Evolutionary conservation across 2,329 filamentous ascomycete species (phyloP).

Genomic region (Domatiomyces globalis): DNA sequence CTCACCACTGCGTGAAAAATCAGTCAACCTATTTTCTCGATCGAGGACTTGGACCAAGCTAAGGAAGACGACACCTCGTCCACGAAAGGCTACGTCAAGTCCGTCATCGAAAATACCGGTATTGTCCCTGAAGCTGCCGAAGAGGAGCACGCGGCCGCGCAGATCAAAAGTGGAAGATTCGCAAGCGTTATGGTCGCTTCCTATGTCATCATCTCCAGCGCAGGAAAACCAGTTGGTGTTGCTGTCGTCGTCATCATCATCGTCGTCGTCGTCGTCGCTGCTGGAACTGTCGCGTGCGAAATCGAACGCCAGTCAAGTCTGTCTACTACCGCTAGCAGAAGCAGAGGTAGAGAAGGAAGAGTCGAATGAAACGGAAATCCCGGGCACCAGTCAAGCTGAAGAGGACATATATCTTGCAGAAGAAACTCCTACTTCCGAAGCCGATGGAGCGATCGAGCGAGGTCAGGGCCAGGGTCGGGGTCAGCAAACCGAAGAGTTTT

Average conservation of each 20-base stretch:
- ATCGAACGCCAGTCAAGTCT: not conserved
- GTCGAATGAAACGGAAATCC: conserved; percentile 10
- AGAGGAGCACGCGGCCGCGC: conserved; percentile 1
- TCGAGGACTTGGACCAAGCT: conserved; percentile 3
- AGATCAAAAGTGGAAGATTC: conserved; percentile 8
- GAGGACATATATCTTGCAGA: not conserved
- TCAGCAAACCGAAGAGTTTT: not conserved
- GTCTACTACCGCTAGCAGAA: not conserved
- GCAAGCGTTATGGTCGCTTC: conserved; percentile 13
- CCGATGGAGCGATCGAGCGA: not conserved
- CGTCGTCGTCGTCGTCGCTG: too few relatives aligned
- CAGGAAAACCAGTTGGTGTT: not conserved
- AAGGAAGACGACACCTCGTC: not conserved
- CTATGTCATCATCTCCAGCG: conserved; percentile 11
- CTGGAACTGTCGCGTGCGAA: too few relatives aligned
- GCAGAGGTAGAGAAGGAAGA: not conserved
- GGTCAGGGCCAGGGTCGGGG: conserved; percentile 4
- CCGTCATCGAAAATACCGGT: conserved; percentile 7
- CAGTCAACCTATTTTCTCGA: conserved; percentile 4
- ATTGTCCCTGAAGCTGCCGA: conserved; percentile 11
- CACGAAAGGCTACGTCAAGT: not conserved
- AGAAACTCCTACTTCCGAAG: not conserved
- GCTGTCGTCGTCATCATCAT: too few relatives aligned
- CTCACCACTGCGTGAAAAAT: conserved; percentile 10
- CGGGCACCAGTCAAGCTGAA: conserved; percentile 9